Evolutionary conservation across 2,329 filamentous ascomycete genomes (phyloP).

Genomic region (Diaporthe sp.): DNA sequence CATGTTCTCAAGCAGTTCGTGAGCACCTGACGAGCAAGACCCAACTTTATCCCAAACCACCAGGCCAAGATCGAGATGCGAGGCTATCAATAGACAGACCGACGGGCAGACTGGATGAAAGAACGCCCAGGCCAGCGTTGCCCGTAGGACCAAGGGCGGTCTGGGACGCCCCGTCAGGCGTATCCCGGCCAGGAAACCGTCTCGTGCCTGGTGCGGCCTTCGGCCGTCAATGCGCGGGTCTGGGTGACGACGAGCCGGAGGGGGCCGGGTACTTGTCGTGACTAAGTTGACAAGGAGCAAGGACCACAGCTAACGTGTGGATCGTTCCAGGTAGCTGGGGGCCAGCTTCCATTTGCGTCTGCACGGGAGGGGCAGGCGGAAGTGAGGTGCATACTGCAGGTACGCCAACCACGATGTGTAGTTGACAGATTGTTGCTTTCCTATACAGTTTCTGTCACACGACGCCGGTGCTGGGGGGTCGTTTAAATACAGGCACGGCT

Average conservation of each 20-base stretch:
- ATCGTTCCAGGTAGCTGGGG: not conserved
- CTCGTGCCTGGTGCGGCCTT: not conserved
- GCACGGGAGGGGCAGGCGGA: not conserved
- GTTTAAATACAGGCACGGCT: not conserved
- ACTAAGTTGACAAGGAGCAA: not conserved
- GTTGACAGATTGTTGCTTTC: not conserved
- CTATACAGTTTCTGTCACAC: not conserved
- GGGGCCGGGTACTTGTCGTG: not conserved
- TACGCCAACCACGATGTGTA: not conserved
- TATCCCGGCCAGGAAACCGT: not conserved
- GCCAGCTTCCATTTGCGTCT: not conserved
- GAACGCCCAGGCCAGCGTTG: not conserved
- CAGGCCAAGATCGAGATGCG: slow-evolving; percentile 6
- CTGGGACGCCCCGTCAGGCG: not conserved
- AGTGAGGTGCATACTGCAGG: not conserved
- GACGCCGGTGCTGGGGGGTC: too few relatives aligned
- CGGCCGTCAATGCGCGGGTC: slow-evolving; percentile 15
- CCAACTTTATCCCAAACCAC: slow-evolving; percentile 25
- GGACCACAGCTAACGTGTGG: not conserved
- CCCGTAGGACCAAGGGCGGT: not conserved
- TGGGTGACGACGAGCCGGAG: not conserved
- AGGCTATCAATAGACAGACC: slow-evolving; percentile 2
- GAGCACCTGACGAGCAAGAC: slow-evolving; percentile 16
- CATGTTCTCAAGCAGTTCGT: not conserved
- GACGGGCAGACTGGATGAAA: not conserved